Conservation (phyloP, 192 early-diverging fungal species). For the Coemansia sp. region DNA sequence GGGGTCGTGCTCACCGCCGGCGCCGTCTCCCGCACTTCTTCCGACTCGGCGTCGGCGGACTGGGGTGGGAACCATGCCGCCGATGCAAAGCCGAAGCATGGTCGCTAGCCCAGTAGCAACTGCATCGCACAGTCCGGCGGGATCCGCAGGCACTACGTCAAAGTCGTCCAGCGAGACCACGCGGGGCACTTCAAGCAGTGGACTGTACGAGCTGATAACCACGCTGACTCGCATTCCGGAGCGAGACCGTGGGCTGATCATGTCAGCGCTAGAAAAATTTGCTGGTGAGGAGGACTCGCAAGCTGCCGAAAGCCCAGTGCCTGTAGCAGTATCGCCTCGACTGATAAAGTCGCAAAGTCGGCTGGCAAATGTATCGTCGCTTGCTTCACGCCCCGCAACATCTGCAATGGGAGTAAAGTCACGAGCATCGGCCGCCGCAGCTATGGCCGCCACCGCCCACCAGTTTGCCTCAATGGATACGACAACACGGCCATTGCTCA, state of each 20-base stretch:
- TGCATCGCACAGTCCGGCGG: slow-evolving; percentile 15
- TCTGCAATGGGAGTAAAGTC: slow-evolving; percentile 4
- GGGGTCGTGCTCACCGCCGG: slow-evolving; percentile 35
- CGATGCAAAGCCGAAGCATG: slow-evolving; percentile 14
- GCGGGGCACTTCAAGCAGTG: slow-evolving; percentile 10
- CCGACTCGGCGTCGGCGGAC: slow-evolving; percentile 32
- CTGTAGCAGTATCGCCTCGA: slow-evolving; percentile 3
- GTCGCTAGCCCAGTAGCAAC: slow-evolving; percentile 9
- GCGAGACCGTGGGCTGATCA: slow-evolving; percentile 38
- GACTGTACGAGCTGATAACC: slow-evolving; percentile 34
- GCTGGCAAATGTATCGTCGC: slow-evolving; percentile 15
- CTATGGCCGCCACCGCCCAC: slow-evolving; percentile 26
- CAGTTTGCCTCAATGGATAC: slow-evolving; percentile 28
- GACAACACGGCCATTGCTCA: not conserved
- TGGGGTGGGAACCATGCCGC: slow-evolving; percentile 8
- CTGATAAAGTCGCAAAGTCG: slow-evolving; percentile 12
- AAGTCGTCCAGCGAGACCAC: slow-evolving; percentile 14
- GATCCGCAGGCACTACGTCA: slow-evolving; percentile 17
- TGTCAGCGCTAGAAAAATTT: slow-evolving; percentile 35
- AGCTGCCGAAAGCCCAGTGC: not conserved
- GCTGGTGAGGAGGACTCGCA: slow-evolving; percentile 10
- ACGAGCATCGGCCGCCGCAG: slow-evolving; percentile 32
- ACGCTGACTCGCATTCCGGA: slow-evolving; percentile 45
- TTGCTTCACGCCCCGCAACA: not conserved
- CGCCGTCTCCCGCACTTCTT: slow-evolving; percentile 25